These are phyloP conservation scores for Paramecium caudatum DNA, from an alignment of 73 alveolate genomes.

Conservation along the genomic window DNA sequence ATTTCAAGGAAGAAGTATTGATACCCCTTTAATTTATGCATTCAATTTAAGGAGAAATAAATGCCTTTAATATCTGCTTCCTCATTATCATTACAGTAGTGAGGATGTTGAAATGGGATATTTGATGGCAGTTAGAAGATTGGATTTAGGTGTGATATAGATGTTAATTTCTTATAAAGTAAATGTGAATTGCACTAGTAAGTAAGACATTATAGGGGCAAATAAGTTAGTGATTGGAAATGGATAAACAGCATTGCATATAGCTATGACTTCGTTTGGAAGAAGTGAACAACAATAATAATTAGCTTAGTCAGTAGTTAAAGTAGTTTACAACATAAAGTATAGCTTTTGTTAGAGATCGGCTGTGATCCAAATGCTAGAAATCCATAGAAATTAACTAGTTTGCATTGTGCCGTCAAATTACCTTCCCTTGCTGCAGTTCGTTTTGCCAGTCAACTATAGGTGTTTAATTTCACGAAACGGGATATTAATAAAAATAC, in stretches of 20 bases:
- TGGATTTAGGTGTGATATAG: not conserved
- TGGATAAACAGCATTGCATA: slow-evolving; percentile 51
- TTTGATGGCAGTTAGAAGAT: slow-evolving; percentile 9
- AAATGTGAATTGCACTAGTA: not conserved
- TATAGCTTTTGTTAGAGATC: slow-evolving; percentile 59
- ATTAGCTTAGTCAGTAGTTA: slow-evolving; percentile 30
- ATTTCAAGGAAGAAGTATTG: not conserved
- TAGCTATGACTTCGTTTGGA: slow-evolving; percentile 63
- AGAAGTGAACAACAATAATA: slow-evolving; percentile 19
- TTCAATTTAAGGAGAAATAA: not conserved
- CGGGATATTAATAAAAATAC: not conserved
- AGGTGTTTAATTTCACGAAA: slow-evolving; percentile 7
- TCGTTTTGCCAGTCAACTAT: not conserved
- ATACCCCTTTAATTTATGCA: slow-evolving; percentile 24
- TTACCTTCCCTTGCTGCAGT: slow-evolving; percentile 50
- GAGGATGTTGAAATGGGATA: not conserved
- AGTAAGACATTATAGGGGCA: not conserved
- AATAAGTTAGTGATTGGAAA: not conserved
- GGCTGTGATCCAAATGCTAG: slow-evolving; percentile 64
- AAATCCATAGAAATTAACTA: slow-evolving; percentile 3
- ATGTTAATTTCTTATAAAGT: not conserved
- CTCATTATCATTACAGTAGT: not conserved
- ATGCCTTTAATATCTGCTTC: not conserved
- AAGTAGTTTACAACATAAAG: slow-evolving; percentile 46
- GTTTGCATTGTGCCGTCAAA: slow-evolving; percentile 35